A percentile compares a stretch with the other conserved stretches of the same genome.
phyloP scores from a whole-genome alignment of 768 basidiomycete genomes.

The Leccinum broughii region DNA sequence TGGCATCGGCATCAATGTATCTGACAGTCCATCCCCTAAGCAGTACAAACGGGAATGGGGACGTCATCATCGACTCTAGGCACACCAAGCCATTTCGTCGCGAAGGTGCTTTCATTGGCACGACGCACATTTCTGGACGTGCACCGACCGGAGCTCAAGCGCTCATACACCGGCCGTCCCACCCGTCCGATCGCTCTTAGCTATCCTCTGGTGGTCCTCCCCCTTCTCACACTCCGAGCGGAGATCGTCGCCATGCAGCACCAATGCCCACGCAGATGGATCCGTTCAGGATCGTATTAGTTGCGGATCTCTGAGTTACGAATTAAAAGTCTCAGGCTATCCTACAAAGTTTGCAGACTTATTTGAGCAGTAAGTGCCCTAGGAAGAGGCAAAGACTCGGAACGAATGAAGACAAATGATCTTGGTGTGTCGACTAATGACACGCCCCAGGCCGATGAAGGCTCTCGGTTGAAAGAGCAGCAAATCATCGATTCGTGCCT shows the following conservation, averaged over 20 bases:
- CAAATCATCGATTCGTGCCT: too few species aligned
- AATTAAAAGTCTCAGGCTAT: too few species aligned
- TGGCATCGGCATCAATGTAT: not conserved
- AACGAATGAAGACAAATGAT: too few species aligned
- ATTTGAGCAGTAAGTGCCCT: not conserved
- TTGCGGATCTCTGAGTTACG: not conserved
- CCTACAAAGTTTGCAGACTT: not conserved
- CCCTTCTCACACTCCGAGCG: too few species aligned
- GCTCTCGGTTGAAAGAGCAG: too few species aligned
- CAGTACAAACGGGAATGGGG: slow-evolving; percentile 1
- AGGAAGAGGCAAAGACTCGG: too few species aligned
- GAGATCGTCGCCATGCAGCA: too few species aligned
- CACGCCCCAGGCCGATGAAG: too few species aligned
- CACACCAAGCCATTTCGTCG: slow-evolving; percentile 13
- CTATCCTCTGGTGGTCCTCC: not conserved
- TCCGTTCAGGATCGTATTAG: too few species aligned
- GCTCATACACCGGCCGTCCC: not conserved
- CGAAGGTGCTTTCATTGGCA: slow-evolving; percentile 21
- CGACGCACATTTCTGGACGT: slow-evolving; percentile 2
- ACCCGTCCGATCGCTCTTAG: slow-evolving; percentile 5
- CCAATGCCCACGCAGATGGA: too few species aligned
- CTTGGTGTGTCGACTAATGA: too few species aligned
- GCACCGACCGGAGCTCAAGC: not conserved
- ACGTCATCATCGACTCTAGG: slow-evolving; percentile 9
- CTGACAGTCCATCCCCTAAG: too few species aligned